phyloP scores from a whole-genome alignment of 164 flowering plant species.

The Tinospora cordifolia region DNA sequence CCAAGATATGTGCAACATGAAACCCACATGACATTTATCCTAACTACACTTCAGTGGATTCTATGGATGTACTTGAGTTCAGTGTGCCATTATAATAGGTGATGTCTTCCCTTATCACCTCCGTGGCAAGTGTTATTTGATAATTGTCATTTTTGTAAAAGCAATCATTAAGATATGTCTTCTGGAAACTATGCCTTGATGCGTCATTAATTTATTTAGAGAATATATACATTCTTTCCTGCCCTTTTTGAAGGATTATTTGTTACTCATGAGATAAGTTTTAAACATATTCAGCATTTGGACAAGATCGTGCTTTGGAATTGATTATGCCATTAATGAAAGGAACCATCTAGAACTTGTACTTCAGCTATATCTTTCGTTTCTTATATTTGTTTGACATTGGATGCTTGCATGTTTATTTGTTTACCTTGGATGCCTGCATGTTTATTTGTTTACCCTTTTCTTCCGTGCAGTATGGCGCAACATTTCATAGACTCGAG shows the following conservation, averaged over 20 bases:
- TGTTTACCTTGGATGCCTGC: background rate
- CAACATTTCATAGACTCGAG: constrained; percentile 42
- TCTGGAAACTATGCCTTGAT: background rate
- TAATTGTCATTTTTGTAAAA: no score
- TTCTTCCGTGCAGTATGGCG: constrained; percentile 33
- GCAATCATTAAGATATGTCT: background rate
- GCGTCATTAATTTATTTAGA: background rate
- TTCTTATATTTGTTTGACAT: background rate
- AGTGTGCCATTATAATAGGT: no score
- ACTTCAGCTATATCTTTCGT: background rate
- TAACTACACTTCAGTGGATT: background rate
- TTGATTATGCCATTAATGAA: background rate
- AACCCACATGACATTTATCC: background rate
- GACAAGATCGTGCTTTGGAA: background rate
- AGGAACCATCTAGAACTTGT: background rate
- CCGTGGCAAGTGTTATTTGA: no score
- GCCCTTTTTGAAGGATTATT: background rate
- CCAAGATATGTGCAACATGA: background rate
- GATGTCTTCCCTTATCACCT: no score
- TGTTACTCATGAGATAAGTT: background rate
- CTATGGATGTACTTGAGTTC: no score
- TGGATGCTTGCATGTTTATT: background rate
- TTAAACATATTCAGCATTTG: background rate
- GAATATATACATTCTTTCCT: background rate
- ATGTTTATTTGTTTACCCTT: background rate